Evolutionary conservation across 768 basidiomycete genomes (phyloP).

Genomic region (Lactarius trivialis): DNA sequence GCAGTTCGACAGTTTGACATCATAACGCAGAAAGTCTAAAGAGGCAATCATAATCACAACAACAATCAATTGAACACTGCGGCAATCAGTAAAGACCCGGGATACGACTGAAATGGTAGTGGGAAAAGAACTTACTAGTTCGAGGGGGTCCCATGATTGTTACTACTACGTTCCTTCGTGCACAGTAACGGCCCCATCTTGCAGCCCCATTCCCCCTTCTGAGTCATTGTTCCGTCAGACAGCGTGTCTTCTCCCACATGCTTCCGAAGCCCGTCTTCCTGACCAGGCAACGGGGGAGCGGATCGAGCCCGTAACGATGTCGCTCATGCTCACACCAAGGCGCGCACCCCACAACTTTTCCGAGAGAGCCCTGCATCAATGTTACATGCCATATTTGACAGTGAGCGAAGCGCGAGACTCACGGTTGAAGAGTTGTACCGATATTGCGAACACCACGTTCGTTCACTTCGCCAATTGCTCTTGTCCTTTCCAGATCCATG

Average conservation of each 20-base stretch:
- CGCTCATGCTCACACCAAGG: background rate
- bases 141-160: background rate
- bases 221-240: background rate
- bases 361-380: background rate
- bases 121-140: background rate
- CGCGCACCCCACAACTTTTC: background rate
- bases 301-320: background rate
- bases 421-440: background rate
- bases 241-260: background rate
- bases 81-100: background rate
- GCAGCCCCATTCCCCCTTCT: background rate
- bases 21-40: background rate
- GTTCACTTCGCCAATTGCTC: background rate
- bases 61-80: background rate
- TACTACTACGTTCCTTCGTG: background rate
- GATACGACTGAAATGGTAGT: background rate
- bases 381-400: background rate
- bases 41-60: background rate
- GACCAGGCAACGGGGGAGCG: background rate
- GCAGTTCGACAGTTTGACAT: background rate
- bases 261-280: background rate
- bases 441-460: background rate
- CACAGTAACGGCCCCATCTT: background rate
- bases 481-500: background rate
- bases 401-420: background rate